These are phyloP conservation scores for Mortierella sp. DNA, from an alignment of 371 early-diverging fungal genomes.

Conservation along the genomic window DNA sequence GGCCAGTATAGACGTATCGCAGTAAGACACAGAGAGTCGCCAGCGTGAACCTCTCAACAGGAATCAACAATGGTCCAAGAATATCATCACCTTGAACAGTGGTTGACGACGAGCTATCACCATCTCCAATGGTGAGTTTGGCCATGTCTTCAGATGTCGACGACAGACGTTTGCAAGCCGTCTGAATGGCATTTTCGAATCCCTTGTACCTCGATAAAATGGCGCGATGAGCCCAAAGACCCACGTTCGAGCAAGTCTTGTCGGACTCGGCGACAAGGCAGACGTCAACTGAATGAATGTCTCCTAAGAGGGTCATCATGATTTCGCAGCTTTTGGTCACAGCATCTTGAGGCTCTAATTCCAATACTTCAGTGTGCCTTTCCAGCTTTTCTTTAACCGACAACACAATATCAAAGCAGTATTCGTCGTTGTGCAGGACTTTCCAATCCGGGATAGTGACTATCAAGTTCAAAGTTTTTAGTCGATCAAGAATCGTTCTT, in stretches of 20 bases:
- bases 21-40: conserved; percentile 16
- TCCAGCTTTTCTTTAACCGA: background rate
- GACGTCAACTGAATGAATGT: conserved; percentile 12
- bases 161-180: background rate
- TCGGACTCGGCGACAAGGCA: conserved; percentile 8
- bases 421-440: background rate
- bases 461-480: no score
- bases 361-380: background rate
- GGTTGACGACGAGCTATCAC: background rate
- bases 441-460: no score
- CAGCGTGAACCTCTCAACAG: background rate
- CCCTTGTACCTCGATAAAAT: conserved; percentile 5
- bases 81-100: background rate
- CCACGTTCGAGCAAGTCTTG: background rate
- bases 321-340: background rate
- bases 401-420: conserved; percentile 1
- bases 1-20: conserved; percentile 19
- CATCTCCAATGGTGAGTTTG: no score
- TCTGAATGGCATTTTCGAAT: conserved; percentile 3
- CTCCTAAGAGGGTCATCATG: conserved; percentile 5
- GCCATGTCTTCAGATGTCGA: background rate
- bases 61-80: background rate
- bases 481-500: no score
- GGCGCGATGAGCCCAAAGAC: conserved; percentile 8
- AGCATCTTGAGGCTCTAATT: background rate